Base-by-base conservation (phyloP, 1,139 yeast genomes). In the Geotrichum macrosporum region DNA sequence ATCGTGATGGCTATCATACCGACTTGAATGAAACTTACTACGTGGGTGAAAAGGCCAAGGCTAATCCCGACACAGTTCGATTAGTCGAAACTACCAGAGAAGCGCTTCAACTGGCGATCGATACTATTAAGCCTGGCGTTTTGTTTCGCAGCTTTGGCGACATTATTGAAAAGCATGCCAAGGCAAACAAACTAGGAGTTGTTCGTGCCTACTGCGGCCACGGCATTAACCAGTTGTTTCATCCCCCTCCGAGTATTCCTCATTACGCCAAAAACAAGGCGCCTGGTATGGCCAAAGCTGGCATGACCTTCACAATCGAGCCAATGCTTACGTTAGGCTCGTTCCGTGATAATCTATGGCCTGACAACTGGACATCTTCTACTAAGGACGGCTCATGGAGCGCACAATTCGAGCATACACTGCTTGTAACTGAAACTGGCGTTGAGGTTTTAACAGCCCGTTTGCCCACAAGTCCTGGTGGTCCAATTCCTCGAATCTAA, bases 21-120 rank as follows among this genome's bases (percentile, higher is more conserved):
- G 99, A 94, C 67, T 72, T 94, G 64, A 94, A 94, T 66, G 98
- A 92, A 67, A 94, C 98, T 0, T 92, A 89, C 66, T 94, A 92
- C 62, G 95, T 94, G 21, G 98, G 98, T 10, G 96, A 87, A 46
- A 84, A 84, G 66, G 88, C 95, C 36, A 80, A 77, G 59, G 61
- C 73, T 12, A 71, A 85, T 63, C 81, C 85, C 35, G 95, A 87
- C 50, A 74, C 78, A 15, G 92, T 92, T 45, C 78, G 92, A 53
- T 76, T 94, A 39, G 96, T 92, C 12, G 99, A 94, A 66, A 92
- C 98, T 27, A 81, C 96, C 0, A 78, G 98, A 61, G 96, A 89
- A 67, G 77, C 89, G 52, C 73, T 92, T 54, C 94, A 88, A 55
- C 65, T 77, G 59, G 96, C 97, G 30, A 89, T 92, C 57, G 77